These are phyloP conservation scores for Podaxis sp. DNA, from an alignment of 768 basidiomycete genomes.

Conservation along the genomic window DNA sequence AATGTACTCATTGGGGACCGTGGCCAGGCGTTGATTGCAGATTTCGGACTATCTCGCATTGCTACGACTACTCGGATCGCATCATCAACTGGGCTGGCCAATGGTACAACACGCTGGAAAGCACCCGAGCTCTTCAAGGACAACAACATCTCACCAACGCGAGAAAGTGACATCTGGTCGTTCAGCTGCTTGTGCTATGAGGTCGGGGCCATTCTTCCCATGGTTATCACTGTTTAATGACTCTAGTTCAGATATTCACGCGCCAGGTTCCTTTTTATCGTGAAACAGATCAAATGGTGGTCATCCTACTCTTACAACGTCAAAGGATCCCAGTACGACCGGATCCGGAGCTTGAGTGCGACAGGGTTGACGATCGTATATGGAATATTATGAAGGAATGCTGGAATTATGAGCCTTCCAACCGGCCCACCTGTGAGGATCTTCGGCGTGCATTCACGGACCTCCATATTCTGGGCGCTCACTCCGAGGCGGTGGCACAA, in stretches of 20 bases:
- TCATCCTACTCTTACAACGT: background rate
- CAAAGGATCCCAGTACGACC: background rate
- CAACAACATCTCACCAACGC: background rate
- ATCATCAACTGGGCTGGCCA: background rate
- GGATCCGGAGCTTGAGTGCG: background rate
- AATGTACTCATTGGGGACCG: background rate
- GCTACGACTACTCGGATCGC: background rate
- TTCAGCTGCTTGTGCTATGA: background rate
- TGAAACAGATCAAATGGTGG: background rate
- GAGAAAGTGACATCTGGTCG: background rate
- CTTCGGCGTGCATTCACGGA: background rate
- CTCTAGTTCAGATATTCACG: background rate
- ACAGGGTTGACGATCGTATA: background rate
- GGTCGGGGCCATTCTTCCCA: background rate
- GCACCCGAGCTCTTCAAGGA: background rate
- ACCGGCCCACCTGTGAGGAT: background rate
- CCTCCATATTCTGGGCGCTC: background rate
- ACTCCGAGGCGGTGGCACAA: background rate
- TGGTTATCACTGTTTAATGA: background rate
- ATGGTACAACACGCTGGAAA: background rate
- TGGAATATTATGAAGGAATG: background rate
- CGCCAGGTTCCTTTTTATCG: background rate
- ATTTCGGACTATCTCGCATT: background rate
- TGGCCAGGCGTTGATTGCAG: background rate
- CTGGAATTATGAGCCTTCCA: background rate